These are phyloP conservation scores for Rhazya stricta DNA, from an alignment of 257 asterid genomes.

Conservation along the genomic window DNA sequence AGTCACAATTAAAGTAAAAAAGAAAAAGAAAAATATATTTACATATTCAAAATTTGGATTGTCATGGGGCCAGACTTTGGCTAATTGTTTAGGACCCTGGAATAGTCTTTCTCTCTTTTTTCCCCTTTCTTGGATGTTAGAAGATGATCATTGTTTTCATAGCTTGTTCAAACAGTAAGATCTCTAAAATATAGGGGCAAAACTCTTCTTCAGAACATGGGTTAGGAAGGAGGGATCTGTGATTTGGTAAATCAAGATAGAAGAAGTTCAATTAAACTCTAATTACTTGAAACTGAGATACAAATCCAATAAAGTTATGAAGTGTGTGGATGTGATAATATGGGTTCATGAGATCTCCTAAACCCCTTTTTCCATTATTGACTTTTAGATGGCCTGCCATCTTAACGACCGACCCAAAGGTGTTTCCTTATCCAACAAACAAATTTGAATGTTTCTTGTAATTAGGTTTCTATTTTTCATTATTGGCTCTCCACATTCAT, in stretches of 20 bases:
- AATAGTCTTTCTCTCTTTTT: background rate
- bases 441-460: constrained; percentile 7
- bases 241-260: background rate
- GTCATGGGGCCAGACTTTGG: background rate
- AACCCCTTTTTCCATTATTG: constrained; percentile 16
- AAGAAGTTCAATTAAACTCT: background rate
- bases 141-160: background rate
- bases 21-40: background rate
- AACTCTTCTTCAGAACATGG: too few relatives aligned
- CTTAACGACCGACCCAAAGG: constrained; percentile 18
- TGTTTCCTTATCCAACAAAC: constrained; percentile 16
- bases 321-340: background rate
- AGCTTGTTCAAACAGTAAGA: background rate
- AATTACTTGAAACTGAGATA: background rate
- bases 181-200: too few relatives aligned
- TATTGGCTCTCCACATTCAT: background rate
- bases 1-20: background rate
- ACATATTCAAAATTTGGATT: background rate
- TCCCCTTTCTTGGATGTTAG: background rate
- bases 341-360: background rate
- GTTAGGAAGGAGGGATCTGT: background rate
- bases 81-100: background rate
- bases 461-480: background rate
- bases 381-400: constrained; percentile 17
- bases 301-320: background rate